Conservation (phyloP, 2,329 filamentous ascomycete genomes). For the Aureobasidium vineae region DNA sequence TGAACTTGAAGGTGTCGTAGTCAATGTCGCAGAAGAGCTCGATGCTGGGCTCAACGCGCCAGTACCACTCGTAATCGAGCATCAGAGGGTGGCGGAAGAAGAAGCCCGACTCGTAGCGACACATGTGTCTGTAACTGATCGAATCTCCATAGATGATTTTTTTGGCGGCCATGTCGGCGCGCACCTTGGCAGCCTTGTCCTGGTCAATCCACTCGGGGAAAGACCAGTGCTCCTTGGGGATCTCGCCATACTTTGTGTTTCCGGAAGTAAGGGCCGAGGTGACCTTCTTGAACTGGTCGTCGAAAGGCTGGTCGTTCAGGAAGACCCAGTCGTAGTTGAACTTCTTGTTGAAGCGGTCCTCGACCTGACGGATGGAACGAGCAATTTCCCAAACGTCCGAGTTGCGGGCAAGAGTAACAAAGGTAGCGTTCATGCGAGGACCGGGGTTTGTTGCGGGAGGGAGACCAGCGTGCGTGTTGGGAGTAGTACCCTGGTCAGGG, state of each 20-base stretch:
- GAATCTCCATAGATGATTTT: conserved; percentile 99
- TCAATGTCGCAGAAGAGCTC: conserved; percentile 94
- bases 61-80: conserved; percentile 98
- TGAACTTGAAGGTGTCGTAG: conserved; percentile 95
- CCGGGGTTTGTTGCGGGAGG: conserved; percentile 55
- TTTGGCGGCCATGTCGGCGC: conserved; percentile 87
- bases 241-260: conserved; percentile 85
- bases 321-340: conserved; percentile 99
- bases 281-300: conserved; percentile 88
- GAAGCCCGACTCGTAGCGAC: conserved; percentile 97
- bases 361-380: conserved; percentile 90
- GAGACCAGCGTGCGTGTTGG: conserved; percentile 40
- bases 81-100: conserved; percentile 96
- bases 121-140: conserved; percentile 98
- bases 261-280: conserved; percentile 89
- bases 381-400: conserved; percentile 95
- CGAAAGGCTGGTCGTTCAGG: conserved; percentile 92
- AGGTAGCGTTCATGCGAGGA: conserved; percentile 91
- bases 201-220: conserved; percentile 96
- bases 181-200: conserved; percentile 83
- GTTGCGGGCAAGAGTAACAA: conserved; percentile 93
- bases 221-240: conserved; percentile 92
- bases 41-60: conserved; percentile 96
- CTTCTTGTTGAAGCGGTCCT: conserved; percentile 96
- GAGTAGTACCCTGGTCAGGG: conserved; percentile 33